Evolutionary conservation across 2,329 filamentous ascomycete species (phyloP).

Genomic region (Ophiognomonia clavigignenti-juglandacearum): DNA sequence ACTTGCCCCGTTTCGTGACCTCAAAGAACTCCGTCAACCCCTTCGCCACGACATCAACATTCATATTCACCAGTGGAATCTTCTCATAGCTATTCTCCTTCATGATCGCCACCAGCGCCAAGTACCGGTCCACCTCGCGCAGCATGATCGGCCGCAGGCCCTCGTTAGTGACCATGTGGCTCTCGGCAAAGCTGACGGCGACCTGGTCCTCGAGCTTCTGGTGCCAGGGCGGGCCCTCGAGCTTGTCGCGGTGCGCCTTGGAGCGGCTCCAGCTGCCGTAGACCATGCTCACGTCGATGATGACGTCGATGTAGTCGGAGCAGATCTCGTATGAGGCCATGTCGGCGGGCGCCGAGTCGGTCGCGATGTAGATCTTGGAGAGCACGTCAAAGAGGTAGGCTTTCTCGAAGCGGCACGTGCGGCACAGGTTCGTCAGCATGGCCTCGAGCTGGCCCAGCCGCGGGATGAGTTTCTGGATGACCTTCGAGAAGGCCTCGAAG

Average conservation of each 20-base stretch:
- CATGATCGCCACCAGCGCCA: conserved; percentile 82
- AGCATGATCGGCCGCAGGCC: conserved; percentile 61
- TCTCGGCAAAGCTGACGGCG: conserved; percentile 62
- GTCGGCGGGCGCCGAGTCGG: conserved; percentile 87
- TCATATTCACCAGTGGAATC: conserved; percentile 79
- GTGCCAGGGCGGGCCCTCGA: conserved; percentile 58
- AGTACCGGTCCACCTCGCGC: conserved; percentile 66
- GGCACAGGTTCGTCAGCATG: conserved; percentile 88
- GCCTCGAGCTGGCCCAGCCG: conserved; percentile 89
- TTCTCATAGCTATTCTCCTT: conserved; percentile 79
- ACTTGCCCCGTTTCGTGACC: conserved; percentile 56
- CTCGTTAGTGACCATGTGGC: conserved; percentile 62
- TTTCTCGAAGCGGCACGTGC: conserved; percentile 93
- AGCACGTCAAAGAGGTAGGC: conserved; percentile 97
- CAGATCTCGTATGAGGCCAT: conserved; percentile 98
- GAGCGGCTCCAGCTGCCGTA: conserved; percentile 72
- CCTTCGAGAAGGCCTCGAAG: conserved; percentile 96
- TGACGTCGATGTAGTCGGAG: conserved; percentile 97
- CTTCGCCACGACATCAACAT: conserved; percentile 76
- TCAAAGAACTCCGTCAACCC: conserved; percentile 76
- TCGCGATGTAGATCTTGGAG: conserved; percentile 98
- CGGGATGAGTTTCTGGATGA: conserved; percentile 95
- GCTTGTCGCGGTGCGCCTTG: conserved; percentile 46
- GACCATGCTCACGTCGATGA: conserved; percentile 93
- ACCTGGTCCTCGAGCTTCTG: conserved; percentile 61